Base-by-base conservation (phyloP, 176 grass and related monocot species). In the Stipa capillata region DNA sequence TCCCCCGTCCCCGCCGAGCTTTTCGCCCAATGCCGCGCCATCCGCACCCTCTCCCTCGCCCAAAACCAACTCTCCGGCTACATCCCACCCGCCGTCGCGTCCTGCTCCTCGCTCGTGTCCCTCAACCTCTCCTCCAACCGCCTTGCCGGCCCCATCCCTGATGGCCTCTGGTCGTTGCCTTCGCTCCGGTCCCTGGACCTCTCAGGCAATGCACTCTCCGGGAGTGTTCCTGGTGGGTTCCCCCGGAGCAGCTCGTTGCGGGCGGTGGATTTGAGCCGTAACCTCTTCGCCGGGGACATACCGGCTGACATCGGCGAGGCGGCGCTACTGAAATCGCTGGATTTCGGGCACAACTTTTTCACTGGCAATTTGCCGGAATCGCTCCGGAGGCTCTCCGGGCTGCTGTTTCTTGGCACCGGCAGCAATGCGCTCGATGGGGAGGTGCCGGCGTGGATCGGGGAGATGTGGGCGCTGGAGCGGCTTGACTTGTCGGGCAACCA, bases 61-160 rank as follows among this genome's bases (percentile, higher is more conserved):
- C 41, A 55, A 56, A 99, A 99, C 65, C 51, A 83, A 6, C 81
- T 99, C 70, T 81, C 88, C 0, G 96, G 96, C 24, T 72, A 84
- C 72, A 87, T 95, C 24, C 90, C 92, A 0, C 40, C 70, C 11
- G 83, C 85, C 49, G 78, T 95, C 55, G 69, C 87, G 7, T 76
- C 85, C 39, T 99, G 96, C 93, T 81, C 85, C 0, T 83, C 90
- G 45, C 82, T 99, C 57, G 69, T 86, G 2, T 79, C 78, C 53
- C 80, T 99, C 65, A 95, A 99, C 89, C 77, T 99, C 79, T 95
- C 96, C 2, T 85, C 80, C 48, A 99, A 99, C 84, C 81, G 82
- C 57, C 77, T 99, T 18, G 89, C 90, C 1, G 92, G 90, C 9
- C 79, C 86, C 39, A 83, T 99, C 39, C 92, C 90, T 0, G 66